Conservation (phyloP, 2,329 filamentous ascomycete genomes). For the Aspergillus pseudotamarii region DNA sequence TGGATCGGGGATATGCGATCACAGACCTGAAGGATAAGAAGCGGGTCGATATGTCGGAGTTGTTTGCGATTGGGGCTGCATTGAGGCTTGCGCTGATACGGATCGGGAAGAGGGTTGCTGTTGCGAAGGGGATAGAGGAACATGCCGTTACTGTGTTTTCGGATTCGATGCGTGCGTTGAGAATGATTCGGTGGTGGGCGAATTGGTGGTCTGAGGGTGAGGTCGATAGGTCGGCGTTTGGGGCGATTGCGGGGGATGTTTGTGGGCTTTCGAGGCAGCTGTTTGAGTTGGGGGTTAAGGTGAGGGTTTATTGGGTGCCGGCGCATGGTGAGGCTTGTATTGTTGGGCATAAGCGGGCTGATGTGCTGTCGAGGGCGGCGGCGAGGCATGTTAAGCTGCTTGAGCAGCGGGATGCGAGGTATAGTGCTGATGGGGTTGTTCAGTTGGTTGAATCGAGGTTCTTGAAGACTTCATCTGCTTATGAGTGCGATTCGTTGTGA, state of each 20-base stretch:
- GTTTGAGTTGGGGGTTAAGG: not conserved
- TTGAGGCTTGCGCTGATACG: not conserved
- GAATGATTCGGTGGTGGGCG: not conserved
- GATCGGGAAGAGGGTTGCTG: not conserved
- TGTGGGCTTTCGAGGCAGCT: slow-evolving; percentile 1
- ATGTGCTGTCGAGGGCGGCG: not conserved
- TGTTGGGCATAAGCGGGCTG: slow-evolving; percentile 6
- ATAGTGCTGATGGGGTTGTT: not conserved
- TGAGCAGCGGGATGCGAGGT: no score
- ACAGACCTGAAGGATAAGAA: not conserved
- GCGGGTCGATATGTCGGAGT: not conserved
- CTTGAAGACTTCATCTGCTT: not conserved
- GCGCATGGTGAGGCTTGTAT: not conserved
- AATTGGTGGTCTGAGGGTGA: not conserved
- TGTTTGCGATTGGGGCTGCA: slow-evolving; percentile 7
- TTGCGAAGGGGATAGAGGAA: not conserved
- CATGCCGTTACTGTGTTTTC: slow-evolving; percentile 3
- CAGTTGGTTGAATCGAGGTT: not conserved
- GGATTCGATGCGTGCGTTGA: not conserved
- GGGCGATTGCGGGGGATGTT: not conserved
- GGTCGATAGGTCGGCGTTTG: not conserved
- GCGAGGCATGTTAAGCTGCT: not conserved
- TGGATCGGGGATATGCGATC: not conserved
- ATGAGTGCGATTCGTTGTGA: not conserved
- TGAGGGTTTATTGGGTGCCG: slow-evolving; percentile 7